Base-by-base conservation (phyloP, 108 stramenopile species). In the Skeletonema marinoi region DNA sequence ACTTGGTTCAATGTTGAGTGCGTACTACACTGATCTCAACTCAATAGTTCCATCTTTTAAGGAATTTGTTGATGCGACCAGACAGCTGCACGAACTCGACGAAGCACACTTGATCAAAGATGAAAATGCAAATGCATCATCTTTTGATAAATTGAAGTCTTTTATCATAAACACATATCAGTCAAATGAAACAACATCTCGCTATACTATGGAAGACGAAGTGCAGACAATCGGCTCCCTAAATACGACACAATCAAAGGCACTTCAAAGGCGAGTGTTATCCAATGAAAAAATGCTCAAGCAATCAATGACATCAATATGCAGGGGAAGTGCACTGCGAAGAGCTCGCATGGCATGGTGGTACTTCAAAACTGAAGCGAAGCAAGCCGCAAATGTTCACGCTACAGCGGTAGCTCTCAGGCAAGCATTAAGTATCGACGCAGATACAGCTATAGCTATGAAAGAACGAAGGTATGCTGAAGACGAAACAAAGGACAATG, bases 11-110 rank as follows among this genome's bases (percentile, higher is more conserved):
- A 90, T 95, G 90, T 60, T 92, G 59, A 69, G 65, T 66, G 74
- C 92, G 7, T 95, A 89, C 51, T 87, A 92, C 41, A 87, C 83
- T 10, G 94, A 95, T 78, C 71, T 95, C 51, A 87, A 86, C 64
- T 77, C 90, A 39, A 87, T 91, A 17, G 85, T 85, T 48, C 94
- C 92, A 10, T 83, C 92, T 0, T 70, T 91, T 48, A 74, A 86
- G 42, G 80, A 89, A 32, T 91, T 90, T 64, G 60, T 75, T 59
- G 88, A 83, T 46, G 89, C 85, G 3, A 60, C 87, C 13, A 63
- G 60, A 39, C 83, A 87, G n/a, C 72, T 84, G 25, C 33, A 74
- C 59, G 74, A 81, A 44, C 50, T 85, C 3, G 78, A 78, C 41
- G 77, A 82, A 46, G 33, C 38, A 48, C 36, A 31, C 19, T 77